Conservation (phyloP, 2,329 filamentous ascomycete species). For the Delphinella strobiligena region DNA sequence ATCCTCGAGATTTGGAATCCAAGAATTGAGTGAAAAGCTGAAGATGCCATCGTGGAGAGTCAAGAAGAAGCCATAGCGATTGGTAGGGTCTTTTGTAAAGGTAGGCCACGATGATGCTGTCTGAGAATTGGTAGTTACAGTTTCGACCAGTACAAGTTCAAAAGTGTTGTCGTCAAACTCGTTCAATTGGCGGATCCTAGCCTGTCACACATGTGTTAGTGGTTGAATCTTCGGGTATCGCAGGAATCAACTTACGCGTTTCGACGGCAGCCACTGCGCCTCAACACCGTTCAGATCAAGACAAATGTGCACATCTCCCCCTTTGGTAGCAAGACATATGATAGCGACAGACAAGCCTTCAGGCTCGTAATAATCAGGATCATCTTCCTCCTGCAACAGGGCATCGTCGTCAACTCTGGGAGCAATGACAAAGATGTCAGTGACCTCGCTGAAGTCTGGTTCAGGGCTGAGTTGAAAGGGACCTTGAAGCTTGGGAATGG, state of each 20-base stretch:
- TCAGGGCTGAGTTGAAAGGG: conserved; percentile 45
- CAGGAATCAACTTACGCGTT: no score
- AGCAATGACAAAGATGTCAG: conserved; percentile 49
- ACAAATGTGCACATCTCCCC: conserved; percentile 45
- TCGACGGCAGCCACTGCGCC: conserved; percentile 48
- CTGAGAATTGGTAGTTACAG: conserved; percentile 17
- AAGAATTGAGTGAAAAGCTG: conserved; percentile 43
- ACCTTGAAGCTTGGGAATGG: conserved; percentile 49
- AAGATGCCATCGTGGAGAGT: conserved; percentile 42
- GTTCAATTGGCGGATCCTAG: conserved; percentile 1
- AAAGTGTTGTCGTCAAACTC: conserved; percentile 14
- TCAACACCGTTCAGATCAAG: conserved; percentile 50
- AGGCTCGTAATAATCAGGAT: conserved; percentile 32
- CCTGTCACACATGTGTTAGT: neutral
- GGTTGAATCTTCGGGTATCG: no score
- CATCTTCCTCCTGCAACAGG: conserved; percentile 39
- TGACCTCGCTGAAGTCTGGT: conserved; percentile 43
- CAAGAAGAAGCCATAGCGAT: conserved; percentile 47
- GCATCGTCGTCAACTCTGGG: conserved; percentile 40
- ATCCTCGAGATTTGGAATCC: conserved; percentile 43
- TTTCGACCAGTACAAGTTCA: conserved; percentile 28
- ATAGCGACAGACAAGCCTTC: conserved; percentile 44
- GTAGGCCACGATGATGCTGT: conserved; percentile 32
- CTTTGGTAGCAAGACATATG: conserved; percentile 45
- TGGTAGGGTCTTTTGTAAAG: conserved; percentile 39